A percentile compares a stretch with the other conserved stretches of the same genome.
Conservation (phyloP, 805 yeast species). For the Monosporozyma servazzii region DNA sequence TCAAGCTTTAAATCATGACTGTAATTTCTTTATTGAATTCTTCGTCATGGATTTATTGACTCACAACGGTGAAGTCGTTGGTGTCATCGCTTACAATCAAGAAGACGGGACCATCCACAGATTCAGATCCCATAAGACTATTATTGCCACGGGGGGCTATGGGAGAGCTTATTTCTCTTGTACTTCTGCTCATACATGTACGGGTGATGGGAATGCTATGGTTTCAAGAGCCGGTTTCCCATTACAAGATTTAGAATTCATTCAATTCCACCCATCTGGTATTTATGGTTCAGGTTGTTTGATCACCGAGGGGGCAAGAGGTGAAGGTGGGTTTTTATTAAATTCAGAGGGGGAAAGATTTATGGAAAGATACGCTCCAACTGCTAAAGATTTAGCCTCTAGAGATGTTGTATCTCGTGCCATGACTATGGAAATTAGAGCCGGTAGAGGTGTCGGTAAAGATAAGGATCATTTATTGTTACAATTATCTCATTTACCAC, state of each 20-base stretch:
- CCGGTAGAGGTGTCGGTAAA: conserved; percentile 98
- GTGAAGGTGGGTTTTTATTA: conserved; percentile 97
- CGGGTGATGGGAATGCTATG: conserved; percentile 99
- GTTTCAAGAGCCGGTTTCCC: conserved; percentile 98
- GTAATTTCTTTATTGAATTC: conserved; percentile 95
- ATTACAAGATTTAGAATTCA: conserved; percentile 92
- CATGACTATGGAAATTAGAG: conserved; percentile 96
- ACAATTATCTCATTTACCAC: conserved; percentile 90
- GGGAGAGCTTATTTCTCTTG: conserved; percentile 98
- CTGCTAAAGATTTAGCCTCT: conserved; percentile 95
- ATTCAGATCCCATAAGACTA: conserved; percentile 93
- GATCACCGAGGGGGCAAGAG: conserved; percentile 99
- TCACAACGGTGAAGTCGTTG: conserved; percentile 93
- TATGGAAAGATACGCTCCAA: conserved; percentile 99
- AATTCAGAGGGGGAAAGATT: conserved; percentile 98
- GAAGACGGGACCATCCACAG: conserved; percentile 98
- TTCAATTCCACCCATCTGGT: conserved; percentile 99
- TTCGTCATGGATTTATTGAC: conserved; percentile 90
- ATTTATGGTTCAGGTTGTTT: conserved; percentile 98
- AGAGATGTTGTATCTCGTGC: conserved; percentile 98
- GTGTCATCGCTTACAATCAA: conserved; percentile 95
- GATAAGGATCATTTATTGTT: conserved; percentile 89
- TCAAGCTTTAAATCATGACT: conserved; percentile 91
- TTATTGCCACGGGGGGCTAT: conserved; percentile 97
- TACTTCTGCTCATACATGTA: conserved; percentile 98